phyloP scores from a whole-genome alignment of 2,329 filamentous ascomycete species.

The Hymenoscyphus repandus region DNA sequence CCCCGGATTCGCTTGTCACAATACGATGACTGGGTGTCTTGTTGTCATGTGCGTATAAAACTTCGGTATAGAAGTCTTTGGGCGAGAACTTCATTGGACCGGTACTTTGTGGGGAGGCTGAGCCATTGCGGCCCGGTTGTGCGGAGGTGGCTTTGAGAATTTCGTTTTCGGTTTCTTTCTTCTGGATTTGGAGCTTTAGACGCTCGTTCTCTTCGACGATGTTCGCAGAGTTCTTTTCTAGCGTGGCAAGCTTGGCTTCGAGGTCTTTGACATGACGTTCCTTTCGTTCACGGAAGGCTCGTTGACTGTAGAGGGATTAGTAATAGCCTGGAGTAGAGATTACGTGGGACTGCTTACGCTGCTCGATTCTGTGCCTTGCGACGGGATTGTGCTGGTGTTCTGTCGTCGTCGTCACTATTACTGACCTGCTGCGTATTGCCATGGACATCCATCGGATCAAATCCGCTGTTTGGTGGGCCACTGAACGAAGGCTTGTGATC shows the following conservation, averaged over 20 bases:
- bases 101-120: conserved; percentile 38
- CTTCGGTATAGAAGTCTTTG: conserved; percentile 63
- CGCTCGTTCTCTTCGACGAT: conserved; percentile 81
- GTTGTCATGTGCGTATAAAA: conserved; percentile 56
- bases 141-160: conserved; percentile 76
- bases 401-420: conserved; percentile 44
- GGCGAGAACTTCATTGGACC: conserved; percentile 69
- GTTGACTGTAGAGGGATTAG: conserved; percentile 56
- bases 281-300: conserved; percentile 93
- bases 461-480: conserved; percentile 19
- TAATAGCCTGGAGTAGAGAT: not conserved
- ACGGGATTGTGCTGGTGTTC: conserved; percentile 50
- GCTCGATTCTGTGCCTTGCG: conserved; percentile 69
- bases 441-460: conserved; percentile 25
- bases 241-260: conserved; percentile 73
- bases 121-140: conserved; percentile 35
- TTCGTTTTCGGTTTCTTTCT: conserved; percentile 85
- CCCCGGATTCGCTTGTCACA: conserved; percentile 58
- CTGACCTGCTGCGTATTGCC: conserved; percentile 28
- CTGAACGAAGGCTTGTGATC: conserved; percentile 2
- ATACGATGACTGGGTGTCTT: conserved; percentile 65
- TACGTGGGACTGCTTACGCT: conserved; percentile 48
- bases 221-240: conserved; percentile 68
- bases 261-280: conserved; percentile 92
- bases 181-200: conserved; percentile 76